A percentile compares a stretch with the other conserved stretches of the same genome.
phyloP scores from a whole-genome alignment of 176 grass and related monocot species.

The Tillandsia leiboldiana region DNA sequence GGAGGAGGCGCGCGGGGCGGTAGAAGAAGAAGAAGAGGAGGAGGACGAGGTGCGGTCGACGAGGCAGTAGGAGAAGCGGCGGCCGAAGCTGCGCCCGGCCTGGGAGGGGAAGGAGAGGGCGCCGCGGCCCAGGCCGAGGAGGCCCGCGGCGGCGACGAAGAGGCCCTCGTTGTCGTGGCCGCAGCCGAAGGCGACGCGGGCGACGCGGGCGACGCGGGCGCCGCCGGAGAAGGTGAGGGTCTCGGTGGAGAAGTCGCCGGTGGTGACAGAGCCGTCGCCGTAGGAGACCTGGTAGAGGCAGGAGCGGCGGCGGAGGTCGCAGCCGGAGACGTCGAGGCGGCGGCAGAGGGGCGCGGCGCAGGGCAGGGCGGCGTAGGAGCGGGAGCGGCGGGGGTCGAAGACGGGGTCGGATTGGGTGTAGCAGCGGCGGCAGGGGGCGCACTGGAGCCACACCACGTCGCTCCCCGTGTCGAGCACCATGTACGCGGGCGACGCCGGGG shows the following conservation, averaged over 20 bases:
- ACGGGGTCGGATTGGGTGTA: slow-evolving; percentile 47
- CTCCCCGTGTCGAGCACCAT: slow-evolving; percentile 87
- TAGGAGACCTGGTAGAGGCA: slow-evolving; percentile 95
- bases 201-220: slow-evolving; percentile 52
- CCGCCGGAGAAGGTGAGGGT: slow-evolving; percentile 67
- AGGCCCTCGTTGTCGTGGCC: slow-evolving; percentile 96
- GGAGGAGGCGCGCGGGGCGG: slow-evolving; percentile 17
- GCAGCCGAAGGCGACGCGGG: slow-evolving; percentile 60
- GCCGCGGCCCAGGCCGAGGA: slow-evolving; percentile 77
- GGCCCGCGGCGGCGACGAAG: slow-evolving; percentile 73
- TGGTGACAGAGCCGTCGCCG: slow-evolving; percentile 81
- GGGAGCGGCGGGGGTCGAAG: slow-evolving; percentile 47
- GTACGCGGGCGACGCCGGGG: slow-evolving; percentile 32
- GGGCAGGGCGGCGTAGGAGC: slow-evolving; percentile 28
- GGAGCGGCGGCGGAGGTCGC: slow-evolving; percentile 51
- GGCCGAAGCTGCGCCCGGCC: background rate
- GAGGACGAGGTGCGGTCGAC: slow-evolving; percentile 21
- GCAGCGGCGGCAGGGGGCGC: slow-evolving; percentile 63
- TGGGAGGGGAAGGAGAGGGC: slow-evolving; percentile 21
- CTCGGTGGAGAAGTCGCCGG: slow-evolving; percentile 71
- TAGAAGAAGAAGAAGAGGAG: slow-evolving; percentile 11
- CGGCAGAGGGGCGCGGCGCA: slow-evolving; percentile 41
- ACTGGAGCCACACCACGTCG: slow-evolving; percentile 74
- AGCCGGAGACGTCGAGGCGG: slow-evolving; percentile 48
- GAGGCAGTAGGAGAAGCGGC: slow-evolving; percentile 22